Evolutionary conservation across 805 yeast species (phyloP).

Genomic region (Starmerella powellii): DNA sequence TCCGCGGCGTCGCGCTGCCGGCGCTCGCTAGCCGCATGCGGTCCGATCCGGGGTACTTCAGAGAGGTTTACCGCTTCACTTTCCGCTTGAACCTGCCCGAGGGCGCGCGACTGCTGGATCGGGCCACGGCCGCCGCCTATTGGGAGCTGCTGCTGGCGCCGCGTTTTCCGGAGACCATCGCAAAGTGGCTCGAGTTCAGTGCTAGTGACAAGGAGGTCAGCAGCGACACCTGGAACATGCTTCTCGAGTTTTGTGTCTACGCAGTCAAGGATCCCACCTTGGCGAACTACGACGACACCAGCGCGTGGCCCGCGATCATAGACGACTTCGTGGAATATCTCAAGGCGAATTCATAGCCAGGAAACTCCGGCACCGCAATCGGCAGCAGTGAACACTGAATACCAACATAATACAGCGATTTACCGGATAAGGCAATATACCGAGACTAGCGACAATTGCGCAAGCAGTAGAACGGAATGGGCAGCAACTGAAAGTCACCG

Average conservation of each 20-base stretch:
- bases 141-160: slow-evolving; percentile 59
- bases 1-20: slow-evolving; percentile 34
- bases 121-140: slow-evolving; percentile 57
- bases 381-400: too few species aligned
- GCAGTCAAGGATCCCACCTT: slow-evolving; percentile 40
- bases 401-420: too few species aligned
- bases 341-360: slow-evolving; percentile 32
- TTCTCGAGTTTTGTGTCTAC: slow-evolving; percentile 47
- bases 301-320: slow-evolving; percentile 85
- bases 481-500: too few species aligned
- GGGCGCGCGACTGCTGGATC: slow-evolving; percentile 43
- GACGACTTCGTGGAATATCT: slow-evolving; percentile 52
- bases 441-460: too few species aligned
- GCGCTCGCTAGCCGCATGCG: slow-evolving; percentile 29
- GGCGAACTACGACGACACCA: slow-evolving; percentile 56
- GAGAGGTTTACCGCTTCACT: slow-evolving; percentile 55
- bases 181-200: slow-evolving; percentile 48
- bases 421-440: too few species aligned
- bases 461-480: too few species aligned
- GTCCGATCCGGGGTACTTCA: slow-evolving; percentile 36
- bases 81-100: slow-evolving; percentile 53
- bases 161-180: slow-evolving; percentile 25
- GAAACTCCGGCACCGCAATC: too few species aligned
- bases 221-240: slow-evolving; percentile 79
- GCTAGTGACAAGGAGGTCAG: slow-evolving; percentile 34